Percentiles rank a stretch among this genome's conserved stretches.
These are phyloP conservation scores for Trematosphaeria pertusa DNA, from an alignment of 2,329 filamentous ascomycete species.

Conservation along the genomic window DNA sequence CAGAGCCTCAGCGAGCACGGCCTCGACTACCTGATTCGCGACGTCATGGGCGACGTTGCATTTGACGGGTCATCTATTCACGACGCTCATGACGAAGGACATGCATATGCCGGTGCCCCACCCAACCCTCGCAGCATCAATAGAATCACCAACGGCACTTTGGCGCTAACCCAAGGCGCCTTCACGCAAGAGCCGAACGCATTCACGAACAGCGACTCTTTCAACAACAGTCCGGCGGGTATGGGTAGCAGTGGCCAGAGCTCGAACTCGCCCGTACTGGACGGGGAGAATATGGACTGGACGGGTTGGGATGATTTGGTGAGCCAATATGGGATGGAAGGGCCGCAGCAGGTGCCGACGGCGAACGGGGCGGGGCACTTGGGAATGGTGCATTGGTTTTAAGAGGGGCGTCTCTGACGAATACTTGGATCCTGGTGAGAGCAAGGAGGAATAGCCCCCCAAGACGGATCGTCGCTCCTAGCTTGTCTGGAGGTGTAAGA, in stretches of 20 bases:
- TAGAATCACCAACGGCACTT: neutral
- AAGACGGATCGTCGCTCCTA: too few species aligned
- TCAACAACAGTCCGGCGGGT: constrained; percentile 28
- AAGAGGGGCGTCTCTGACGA: neutral
- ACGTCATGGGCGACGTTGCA: constrained; percentile 33
- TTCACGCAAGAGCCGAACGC: constrained; percentile 11
- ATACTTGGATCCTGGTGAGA: too few species aligned
- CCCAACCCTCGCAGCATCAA: neutral
- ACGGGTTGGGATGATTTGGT: constrained; percentile 58
- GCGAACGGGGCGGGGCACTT: constrained; percentile 24
- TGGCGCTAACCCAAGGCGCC: neutral
- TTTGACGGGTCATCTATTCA: constrained; percentile 9
- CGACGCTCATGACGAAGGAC: neutral
- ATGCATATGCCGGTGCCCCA: neutral
- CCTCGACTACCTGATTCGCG: constrained; percentile 35
- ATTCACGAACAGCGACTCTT: constrained; percentile 26
- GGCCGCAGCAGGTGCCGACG: constrained; percentile 17
- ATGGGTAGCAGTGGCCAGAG: constrained; percentile 16
- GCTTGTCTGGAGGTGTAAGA: too few species aligned
- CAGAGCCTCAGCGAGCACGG: constrained; percentile 28
- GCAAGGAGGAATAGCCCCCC: too few species aligned
- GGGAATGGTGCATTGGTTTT: constrained; percentile 38
- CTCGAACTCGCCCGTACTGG: constrained; percentile 37
- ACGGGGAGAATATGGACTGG: constrained; percentile 55
- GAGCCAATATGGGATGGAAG: constrained; percentile 54